phyloP scores from a whole-genome alignment of 495 filamentous ascomycete species.

The Alectoria sarmentosa region DNA sequence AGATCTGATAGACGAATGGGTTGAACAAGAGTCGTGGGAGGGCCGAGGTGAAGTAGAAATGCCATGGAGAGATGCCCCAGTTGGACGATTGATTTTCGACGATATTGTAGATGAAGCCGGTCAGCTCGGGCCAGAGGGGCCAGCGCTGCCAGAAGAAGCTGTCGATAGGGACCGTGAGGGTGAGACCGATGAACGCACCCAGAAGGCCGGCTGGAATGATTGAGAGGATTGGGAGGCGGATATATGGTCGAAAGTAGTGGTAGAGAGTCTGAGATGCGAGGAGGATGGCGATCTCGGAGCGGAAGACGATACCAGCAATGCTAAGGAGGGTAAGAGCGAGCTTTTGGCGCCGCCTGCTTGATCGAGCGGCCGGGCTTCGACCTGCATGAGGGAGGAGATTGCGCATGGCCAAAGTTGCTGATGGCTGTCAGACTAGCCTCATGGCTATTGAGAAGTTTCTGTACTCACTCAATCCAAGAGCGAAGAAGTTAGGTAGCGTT shows the following conservation, averaged over 20 bases:
- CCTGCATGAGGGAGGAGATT: conserved; percentile 54
- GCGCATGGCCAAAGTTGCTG: conserved; percentile 64
- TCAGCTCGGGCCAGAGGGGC: conserved; percentile 84
- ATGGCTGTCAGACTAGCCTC: background rate
- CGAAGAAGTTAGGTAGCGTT: conserved; percentile 94
- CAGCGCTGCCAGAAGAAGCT: conserved; percentile 82
- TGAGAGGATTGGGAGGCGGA: conserved; percentile 42
- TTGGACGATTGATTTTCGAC: conserved; percentile 58
- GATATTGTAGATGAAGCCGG: conserved; percentile 87
- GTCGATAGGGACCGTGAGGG: conserved; percentile 65
- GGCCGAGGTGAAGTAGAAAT: conserved; percentile 78
- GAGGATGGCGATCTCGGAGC: conserved; percentile 82
- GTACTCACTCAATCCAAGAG: conserved; percentile 69
- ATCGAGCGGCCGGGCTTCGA: conserved; percentile 29
- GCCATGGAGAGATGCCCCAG: conserved; percentile 82
- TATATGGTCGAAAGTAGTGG: conserved; percentile 49
- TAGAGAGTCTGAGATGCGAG: conserved; percentile 51
- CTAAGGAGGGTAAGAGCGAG: conserved; percentile 68
- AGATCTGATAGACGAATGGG: conserved; percentile 53
- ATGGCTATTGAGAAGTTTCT: background rate
- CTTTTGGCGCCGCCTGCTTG: conserved; percentile 37
- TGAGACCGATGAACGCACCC: conserved; percentile 55
- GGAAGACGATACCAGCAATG: conserved; percentile 77
- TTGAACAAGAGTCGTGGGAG: conserved; percentile 80
- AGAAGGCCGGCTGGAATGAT: conserved; percentile 62